These are phyloP conservation scores for Castanopsis chinensis DNA, from an alignment of 306 rosid genomes.

Conservation along the genomic window DNA sequence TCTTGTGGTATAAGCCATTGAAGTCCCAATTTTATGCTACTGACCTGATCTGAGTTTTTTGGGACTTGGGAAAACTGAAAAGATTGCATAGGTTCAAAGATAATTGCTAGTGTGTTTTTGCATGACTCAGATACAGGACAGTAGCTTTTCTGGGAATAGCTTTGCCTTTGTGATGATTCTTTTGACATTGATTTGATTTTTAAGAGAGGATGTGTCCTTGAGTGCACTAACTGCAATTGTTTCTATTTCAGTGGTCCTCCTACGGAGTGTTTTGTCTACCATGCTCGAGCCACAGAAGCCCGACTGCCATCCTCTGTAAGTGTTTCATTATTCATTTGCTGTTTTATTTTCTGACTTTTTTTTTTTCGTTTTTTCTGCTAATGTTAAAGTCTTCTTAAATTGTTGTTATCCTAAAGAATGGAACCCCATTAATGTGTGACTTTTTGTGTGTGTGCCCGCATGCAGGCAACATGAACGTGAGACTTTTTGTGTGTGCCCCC, in stretches of 20 bases:
- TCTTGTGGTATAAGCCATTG: background rate
- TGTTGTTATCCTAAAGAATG: background rate
- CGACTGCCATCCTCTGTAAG: constrained; percentile 60
- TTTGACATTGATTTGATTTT: constrained; percentile 16
- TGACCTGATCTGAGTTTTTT: background rate
- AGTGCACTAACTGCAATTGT: constrained; percentile 28
- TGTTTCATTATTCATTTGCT: constrained; percentile 6
- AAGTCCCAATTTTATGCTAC: background rate
- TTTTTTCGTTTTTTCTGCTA: background rate
- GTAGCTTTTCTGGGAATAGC: background rate
- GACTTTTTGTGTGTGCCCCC: constrained; percentile 1
- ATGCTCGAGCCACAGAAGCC: constrained; percentile 81
- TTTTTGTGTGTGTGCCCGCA: background rate
- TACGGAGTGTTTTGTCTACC: constrained; percentile 86
- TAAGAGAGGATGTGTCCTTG: constrained; percentile 5
- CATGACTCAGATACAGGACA: background rate
- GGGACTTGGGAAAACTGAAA: constrained; percentile 2
- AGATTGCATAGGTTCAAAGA: constrained; percentile 11
- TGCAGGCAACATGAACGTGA: background rate
- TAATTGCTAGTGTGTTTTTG: constrained; percentile 1
- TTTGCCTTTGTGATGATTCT: constrained; percentile 9
- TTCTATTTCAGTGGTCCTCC: constrained; percentile 86
- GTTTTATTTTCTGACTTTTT: background rate
- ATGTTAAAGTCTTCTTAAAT: constrained; percentile 2
- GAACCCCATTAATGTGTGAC: background rate